Evolutionary conservation across 139 green algal genomes (phyloP), one percentile per base, ranked within the genome.

Genomic region (Chlamydomonas urium): DNA sequence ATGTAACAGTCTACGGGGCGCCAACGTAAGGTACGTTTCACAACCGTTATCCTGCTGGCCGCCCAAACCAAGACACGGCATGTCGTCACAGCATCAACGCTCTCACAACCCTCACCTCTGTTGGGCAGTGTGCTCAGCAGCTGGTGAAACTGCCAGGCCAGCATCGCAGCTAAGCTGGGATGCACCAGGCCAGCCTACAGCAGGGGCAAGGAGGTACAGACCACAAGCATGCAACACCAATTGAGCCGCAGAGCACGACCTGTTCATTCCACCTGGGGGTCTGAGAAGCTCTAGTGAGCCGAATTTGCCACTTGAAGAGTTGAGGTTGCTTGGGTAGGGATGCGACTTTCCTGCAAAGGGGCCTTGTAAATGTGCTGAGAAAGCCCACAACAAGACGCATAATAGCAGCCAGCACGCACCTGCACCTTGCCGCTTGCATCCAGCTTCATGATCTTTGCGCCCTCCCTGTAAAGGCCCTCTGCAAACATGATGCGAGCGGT

Each of bases 91-190:
- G n/a, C n/a, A n/a, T n/a, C n/a, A n/a, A n/a, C n/a, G n/a, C n/a
- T 14, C 8, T 50, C 14, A 8, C 42, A 50, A 14, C 14, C 10
- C 53, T 32, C 80, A 65, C 66, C 65, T 67, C 90, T 73, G 23
- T 83, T 85, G 0, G 89, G 89, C 75, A 95, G 50, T 34, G 76
- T 85, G 5, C 76, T 85, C 47, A 96, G 81, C 76, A 96, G 79
- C 80, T 95, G 90, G 33, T 76, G 74, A 47, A 86, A 89, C 1
- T 85, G 85, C 90, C 90, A 96, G 23, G 74, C 69, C 29, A 87
- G 59, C 76, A 87, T 35, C 23, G 90, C 85, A 8, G 31, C 75
- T 3, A 87, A 29, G 36, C 60, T 85, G 32, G 80, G 66, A 69
- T 94, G 90, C 26, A 89, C 73, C 3, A 65, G 50, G 3, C 17